Percentiles rank a stretch among this genome's conserved stretches.
These are phyloP conservation scores for Drechslerella stenobrocha DNA, from an alignment of 2,329 filamentous ascomycete genomes.

Conservation along the genomic window DNA sequence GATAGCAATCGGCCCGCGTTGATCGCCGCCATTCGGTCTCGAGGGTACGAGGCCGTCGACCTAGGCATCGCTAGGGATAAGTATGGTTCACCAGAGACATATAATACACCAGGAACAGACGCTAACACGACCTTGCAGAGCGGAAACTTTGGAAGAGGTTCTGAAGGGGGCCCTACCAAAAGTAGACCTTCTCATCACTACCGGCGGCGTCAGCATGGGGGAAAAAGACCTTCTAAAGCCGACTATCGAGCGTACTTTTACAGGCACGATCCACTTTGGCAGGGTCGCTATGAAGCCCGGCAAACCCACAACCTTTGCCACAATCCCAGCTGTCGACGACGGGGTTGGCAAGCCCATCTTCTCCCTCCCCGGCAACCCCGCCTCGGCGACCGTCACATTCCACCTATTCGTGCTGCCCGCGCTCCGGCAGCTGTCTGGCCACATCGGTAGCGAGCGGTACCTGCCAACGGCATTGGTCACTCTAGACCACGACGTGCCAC, in stretches of 20 bases:
- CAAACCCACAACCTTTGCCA: conserved; percentile 96
- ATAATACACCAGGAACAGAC: conserved; percentile 38
- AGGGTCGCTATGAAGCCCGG: conserved; percentile 97
- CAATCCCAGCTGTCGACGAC: conserved; percentile 62
- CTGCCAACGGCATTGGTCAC: conserved; percentile 72
- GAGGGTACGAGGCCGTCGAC: conserved; percentile 78
- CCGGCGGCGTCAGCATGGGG: conserved; percentile 95
- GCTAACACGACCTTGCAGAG: conserved; percentile 50
- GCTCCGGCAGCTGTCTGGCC: conserved; percentile 74
- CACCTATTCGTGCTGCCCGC: conserved; percentile 91
- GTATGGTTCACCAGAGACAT: conserved; percentile 53
- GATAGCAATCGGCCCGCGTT: conserved; percentile 92
- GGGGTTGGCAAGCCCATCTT: conserved; percentile 75
- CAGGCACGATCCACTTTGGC: conserved; percentile 93
- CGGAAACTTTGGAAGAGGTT: conserved; percentile 72
- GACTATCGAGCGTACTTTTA: conserved; percentile 84
- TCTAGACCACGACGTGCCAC: conserved; percentile 70
- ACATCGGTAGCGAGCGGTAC: conserved; percentile 63
- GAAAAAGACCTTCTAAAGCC: conserved; percentile 96
- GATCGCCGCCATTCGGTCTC: conserved; percentile 72
- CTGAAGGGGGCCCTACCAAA: conserved; percentile 73
- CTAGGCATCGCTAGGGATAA: conserved; percentile 81
- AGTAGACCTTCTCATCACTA: conserved; percentile 84
- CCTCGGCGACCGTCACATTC: conserved; percentile 87
- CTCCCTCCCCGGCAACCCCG: conserved; percentile 89